A percentile compares a stretch with the other conserved stretches of the same genome.
These are phyloP conservation scores for Talaromyces trachyspermus DNA, from an alignment of 495 filamentous ascomycete species.

Conservation along the genomic window DNA sequence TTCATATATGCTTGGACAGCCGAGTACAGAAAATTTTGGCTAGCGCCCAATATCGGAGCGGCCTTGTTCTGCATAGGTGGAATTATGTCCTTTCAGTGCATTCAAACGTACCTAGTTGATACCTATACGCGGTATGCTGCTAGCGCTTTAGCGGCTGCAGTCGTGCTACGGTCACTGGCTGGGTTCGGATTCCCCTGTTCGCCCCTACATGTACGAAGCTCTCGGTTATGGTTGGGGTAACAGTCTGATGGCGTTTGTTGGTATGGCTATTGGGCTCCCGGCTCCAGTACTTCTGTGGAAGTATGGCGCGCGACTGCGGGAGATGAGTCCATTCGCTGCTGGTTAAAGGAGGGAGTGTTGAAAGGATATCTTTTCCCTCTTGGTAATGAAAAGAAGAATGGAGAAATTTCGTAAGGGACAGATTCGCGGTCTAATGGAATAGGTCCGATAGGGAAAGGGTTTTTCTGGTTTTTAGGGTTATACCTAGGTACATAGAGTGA, in stretches of 20 bases:
- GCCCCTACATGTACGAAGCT: conserved; percentile 56
- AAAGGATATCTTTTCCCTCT: neutral
- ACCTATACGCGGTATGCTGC: conserved; percentile 68
- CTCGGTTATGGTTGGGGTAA: conserved; percentile 60
- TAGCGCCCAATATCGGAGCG: conserved; percentile 64
- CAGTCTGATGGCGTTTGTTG: conserved; percentile 49
- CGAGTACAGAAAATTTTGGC: conserved; percentile 57
- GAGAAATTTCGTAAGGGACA: neutral
- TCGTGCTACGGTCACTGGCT: conserved; percentile 58
- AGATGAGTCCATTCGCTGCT: conserved; percentile 60
- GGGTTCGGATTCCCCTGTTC: conserved; percentile 74
- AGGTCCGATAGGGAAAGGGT: no score
- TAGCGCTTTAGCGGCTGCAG: conserved; percentile 59
- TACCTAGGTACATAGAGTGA: no score
- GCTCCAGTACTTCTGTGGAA: conserved; percentile 57
- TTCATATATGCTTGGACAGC: conserved; percentile 70
- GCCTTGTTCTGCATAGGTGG: conserved; percentile 50
- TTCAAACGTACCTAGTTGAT: conserved; percentile 73
- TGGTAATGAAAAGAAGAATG: neutral
- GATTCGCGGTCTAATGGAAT: no score
- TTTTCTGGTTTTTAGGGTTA: no score
- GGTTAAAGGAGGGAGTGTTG: no score
- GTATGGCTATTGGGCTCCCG: conserved; percentile 47
- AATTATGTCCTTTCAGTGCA: conserved; percentile 61
- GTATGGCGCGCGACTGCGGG: conserved; percentile 48